Percentiles rank a stretch among this genome's conserved stretches.
These are phyloP conservation scores for Claviceps purpurea DNA, from an alignment of 2,329 filamentous ascomycete species.

Conservation along the genomic window DNA sequence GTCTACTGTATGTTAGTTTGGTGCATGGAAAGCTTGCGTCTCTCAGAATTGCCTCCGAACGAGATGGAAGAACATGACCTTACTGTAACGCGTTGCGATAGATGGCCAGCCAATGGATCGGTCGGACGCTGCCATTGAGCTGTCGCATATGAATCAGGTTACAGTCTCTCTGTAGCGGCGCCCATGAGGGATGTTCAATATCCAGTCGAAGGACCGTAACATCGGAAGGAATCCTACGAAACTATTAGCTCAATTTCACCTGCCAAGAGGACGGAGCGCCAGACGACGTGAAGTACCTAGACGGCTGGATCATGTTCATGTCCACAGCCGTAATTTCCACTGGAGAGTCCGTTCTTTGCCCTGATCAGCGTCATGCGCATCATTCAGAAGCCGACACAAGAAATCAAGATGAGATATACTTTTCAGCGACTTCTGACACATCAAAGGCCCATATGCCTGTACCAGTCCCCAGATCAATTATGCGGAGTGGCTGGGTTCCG, in stretches of 20 bases:
- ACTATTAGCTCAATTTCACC: slow-evolving; percentile 7
- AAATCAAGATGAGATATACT: not conserved
- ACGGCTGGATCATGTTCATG: slow-evolving; percentile 26
- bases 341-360: not conserved
- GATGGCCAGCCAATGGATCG: slow-evolving; percentile 52
- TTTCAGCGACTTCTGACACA: slow-evolving; percentile 41
- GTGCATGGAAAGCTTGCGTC: too few relatives aligned
- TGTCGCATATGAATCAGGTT: slow-evolving; percentile 76
- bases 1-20: slow-evolving; percentile 31
- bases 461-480: slow-evolving; percentile 65
- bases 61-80: slow-evolving; percentile 19
- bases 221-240: slow-evolving; percentile 54
- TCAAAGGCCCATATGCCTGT: slow-evolving; percentile 88
- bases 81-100: slow-evolving; percentile 59
- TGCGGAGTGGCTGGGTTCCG: slow-evolving; percentile 17
- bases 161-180: slow-evolving; percentile 34
- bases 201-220: slow-evolving; percentile 46
- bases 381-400: not conserved
- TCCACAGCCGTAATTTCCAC: slow-evolving; percentile 24
- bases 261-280: too few relatives aligned
- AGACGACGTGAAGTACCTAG: slow-evolving; percentile 16
- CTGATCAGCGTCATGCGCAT: not conserved
- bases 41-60: too few relatives aligned
- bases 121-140: slow-evolving; percentile 62
- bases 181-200: slow-evolving; percentile 60